Evolutionary conservation across 805 yeast genomes (phyloP).

Genomic region (Komagataella pseudopastoris): DNA sequence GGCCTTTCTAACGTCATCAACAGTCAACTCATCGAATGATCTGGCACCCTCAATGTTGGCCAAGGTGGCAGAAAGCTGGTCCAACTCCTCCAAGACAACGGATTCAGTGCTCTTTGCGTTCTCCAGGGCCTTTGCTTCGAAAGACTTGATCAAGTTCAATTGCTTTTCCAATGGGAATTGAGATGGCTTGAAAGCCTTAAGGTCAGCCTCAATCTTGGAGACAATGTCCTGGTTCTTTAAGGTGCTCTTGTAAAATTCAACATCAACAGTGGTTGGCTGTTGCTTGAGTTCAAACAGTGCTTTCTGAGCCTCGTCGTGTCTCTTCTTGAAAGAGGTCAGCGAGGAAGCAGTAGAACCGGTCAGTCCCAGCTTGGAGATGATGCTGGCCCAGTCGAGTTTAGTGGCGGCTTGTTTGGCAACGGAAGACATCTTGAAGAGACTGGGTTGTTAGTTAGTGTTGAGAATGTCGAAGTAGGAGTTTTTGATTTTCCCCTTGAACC

Average conservation of each 20-base stretch:
- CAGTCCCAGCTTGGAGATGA: conserved; percentile 77
- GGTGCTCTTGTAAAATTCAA: conserved; percentile 61
- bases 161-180: conserved; percentile 82
- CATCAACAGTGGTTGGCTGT: conserved; percentile 73
- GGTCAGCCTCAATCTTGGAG: conserved; percentile 67
- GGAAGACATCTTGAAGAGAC: conserved; percentile 4
- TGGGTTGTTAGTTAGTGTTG: neutral
- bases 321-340: conserved; percentile 88
- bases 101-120: conserved; percentile 90
- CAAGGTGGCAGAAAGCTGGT: conserved; percentile 76
- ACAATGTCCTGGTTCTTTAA: conserved; percentile 76
- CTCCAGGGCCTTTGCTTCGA: conserved; percentile 90
- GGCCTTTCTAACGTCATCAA: conserved; percentile 88
- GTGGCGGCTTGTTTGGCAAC: conserved; percentile 50
- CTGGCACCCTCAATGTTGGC: conserved; percentile 92
- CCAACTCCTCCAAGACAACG: conserved; percentile 75
- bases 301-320: conserved; percentile 96
- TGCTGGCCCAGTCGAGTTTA: conserved; percentile 92
- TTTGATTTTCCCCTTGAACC: neutral
- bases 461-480: neutral
- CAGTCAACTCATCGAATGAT: conserved; percentile 94
- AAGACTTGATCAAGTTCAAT: conserved; percentile 81
- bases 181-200: conserved; percentile 66
- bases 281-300: conserved; percentile 53
- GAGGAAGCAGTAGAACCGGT: conserved; percentile 87